phyloP scores from a whole-genome alignment of 495 filamentous ascomycete species.

The Letharia lupina region DNA sequence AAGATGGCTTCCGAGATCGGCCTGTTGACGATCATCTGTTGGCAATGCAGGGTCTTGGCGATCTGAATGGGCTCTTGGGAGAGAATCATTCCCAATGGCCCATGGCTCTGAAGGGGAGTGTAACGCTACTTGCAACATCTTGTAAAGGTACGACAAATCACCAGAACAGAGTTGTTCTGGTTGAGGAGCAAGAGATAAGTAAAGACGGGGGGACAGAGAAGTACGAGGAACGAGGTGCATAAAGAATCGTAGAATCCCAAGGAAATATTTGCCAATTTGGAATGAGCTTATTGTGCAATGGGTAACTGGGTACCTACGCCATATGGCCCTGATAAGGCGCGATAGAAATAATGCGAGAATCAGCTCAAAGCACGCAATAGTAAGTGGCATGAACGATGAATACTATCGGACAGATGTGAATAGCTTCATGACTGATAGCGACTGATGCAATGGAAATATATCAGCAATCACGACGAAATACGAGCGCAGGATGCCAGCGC shows the following conservation, averaged over 20 bases:
- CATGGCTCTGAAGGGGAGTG: not conserved
- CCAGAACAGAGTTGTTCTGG: not conserved
- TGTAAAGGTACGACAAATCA: not conserved
- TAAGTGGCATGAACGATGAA: not conserved
- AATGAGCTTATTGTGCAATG: slow-evolving; percentile 6
- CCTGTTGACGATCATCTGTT: slow-evolving; percentile 10
- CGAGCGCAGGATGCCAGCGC: not conserved
- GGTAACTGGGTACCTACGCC: not conserved
- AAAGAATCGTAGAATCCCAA: not conserved
- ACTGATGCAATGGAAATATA: not conserved
- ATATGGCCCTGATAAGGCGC: slow-evolving; percentile 16
- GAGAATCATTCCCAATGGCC: not conserved
- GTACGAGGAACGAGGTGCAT: not conserved
- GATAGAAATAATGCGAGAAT: slow-evolving; percentile 18
- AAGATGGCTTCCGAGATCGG: slow-evolving; percentile 28
- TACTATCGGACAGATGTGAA: not conserved
- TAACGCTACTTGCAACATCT: not conserved
- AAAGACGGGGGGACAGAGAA: not conserved
- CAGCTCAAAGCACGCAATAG: slow-evolving; percentile 15
- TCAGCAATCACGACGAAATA: not conserved
- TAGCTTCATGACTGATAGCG: slow-evolving; percentile 2
- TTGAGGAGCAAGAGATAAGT: not conserved
- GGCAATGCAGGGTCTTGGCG: slow-evolving; percentile 6
- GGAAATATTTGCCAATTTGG: slow-evolving; percentile 9
- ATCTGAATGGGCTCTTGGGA: not conserved